Base-by-base conservation (phyloP, 306 rosid genomes). In the Dalbergia cultrata region DNA sequence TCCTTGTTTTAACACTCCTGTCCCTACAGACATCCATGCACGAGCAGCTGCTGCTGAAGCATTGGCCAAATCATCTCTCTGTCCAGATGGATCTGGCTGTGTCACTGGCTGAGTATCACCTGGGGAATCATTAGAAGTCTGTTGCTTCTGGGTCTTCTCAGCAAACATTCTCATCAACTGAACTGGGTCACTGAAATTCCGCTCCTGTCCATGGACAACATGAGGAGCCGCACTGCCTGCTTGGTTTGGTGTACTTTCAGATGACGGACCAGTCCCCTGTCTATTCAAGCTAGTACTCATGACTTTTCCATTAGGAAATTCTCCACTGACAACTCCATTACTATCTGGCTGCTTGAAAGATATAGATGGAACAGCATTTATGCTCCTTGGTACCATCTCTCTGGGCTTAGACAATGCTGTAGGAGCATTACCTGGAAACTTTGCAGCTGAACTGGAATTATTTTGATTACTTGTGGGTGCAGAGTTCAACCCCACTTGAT, bases 1-100 rank as follows among this genome's bases (percentile, higher is more conserved):
- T 19, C 89, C 91, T 78, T 87, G 95, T 84, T 89, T 96, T 84
- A 90, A 91, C 8, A 93, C 91, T 82, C 93, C 97, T 34, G 97
- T 97, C 57, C 99, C 99, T 31, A 93, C 84, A 12, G 99, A 93
- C 98, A 96, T 96, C 99, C 99, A 96, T 52, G 97, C 99, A 22
- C 97, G 97, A 39, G 99, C 97, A 71, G 99, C 94, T 37, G 91
- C 93, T 8, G 95, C 97, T 8, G 98, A 88, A 57, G 99, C 98
- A 81, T 85, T 96, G 85, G 80, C 77, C 0, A 81, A 67, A 74
- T 90, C 93, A 41, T 89, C 96, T 78, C 92, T 87, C 77, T 83
- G 83, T 56, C 76, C 81, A 17, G 93, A 83, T 70, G 89, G 85
- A 80, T 79, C 91, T 4, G 90, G 70, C 69, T 92, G 80, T 75